Evolutionary conservation across 2,329 filamentous ascomycete genomes (phyloP), one percentile per base, ranked within the genome.

Genomic region (Lachnellula subtilissima): DNA sequence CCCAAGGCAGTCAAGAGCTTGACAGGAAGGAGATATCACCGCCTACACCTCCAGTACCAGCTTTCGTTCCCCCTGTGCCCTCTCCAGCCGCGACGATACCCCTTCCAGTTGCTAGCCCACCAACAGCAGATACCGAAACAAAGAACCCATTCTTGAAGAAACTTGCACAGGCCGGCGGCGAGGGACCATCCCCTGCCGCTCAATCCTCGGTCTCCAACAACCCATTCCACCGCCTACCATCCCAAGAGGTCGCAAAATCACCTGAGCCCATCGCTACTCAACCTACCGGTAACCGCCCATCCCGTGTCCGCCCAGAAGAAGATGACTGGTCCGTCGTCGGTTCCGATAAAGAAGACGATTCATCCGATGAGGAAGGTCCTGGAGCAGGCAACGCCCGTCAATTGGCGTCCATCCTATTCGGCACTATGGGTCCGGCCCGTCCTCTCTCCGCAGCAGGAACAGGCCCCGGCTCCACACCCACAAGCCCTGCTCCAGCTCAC

Each of bases 121-220:
- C 43, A 35, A 25, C 80, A 3, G 75, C 78, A 5, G 86, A 90
- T 62, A 79, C 82, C 2, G 89, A 96, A 73, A 96, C 91, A 66
- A 93, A 89, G 72, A 97, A 97, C 69, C 94, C 94, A 2, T 99
- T 96, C 76, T 91, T 93, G 76, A 90, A 88, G 73, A 94, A 92
- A 76, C 85, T 95, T 78, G 86, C 85, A 50, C 87, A 92, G 70
- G 77, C 84, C 63, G 71, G 69, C 75, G 61, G 76, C 15, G 71
- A 78, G 32, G 68, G 75, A 23, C 68, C 77, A 22, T 69, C 77
- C 48, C 69, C 74, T 15, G 70, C 76, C 64, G 53, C 50, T 54
- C 76, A 66, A 63, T 73, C 81, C 36, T 80, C 86, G 48, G 79
- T 82, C 23, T 92, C 89, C n/a, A 97, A 90, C 9, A 99, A 99